phyloP scores from a whole-genome alignment of 371 early-diverging fungal species.

The Saksenaea oblongispora region DNA sequence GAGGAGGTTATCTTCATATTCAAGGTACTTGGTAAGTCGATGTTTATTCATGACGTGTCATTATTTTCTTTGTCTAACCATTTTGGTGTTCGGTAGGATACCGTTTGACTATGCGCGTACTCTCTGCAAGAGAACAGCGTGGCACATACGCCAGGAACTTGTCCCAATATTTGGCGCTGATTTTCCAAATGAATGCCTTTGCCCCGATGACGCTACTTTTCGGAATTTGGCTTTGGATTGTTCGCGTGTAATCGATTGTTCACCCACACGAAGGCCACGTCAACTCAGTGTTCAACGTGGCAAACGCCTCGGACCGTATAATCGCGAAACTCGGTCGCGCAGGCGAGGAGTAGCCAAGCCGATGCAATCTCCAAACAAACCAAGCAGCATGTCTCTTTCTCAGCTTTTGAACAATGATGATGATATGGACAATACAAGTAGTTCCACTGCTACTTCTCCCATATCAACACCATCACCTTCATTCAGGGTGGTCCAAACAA shows the following conservation, averaged over 20 bases:
- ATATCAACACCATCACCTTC: neutral
- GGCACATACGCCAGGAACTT: conserved; percentile 1
- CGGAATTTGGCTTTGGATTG: neutral
- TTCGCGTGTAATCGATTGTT: neutral
- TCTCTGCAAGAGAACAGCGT: neutral
- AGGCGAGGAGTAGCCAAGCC: neutral
- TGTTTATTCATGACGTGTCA: neutral
- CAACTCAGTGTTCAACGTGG: neutral
- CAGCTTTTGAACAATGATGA: neutral
- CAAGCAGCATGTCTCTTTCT: neutral
- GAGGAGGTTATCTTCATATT: neutral
- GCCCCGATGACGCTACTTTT: neutral
- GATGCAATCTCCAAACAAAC: conserved; percentile 3
- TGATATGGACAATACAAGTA: neutral
- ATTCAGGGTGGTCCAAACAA: neutral
- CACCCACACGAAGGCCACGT: neutral
- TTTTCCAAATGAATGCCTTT: neutral
- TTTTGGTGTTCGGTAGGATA: neutral
- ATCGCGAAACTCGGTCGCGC: neutral
- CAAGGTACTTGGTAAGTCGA: neutral
- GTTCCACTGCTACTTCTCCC: neutral
- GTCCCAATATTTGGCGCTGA: conserved; percentile 1
- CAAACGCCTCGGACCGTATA: neutral
- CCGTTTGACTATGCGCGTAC: neutral
- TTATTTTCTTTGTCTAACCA: neutral